A percentile compares a stretch with the other conserved stretches of the same genome.
These are phyloP conservation scores for Hawksworthiomyces lignivorus DNA, from an alignment of 2,329 filamentous ascomycete genomes.

Conservation along the genomic window DNA sequence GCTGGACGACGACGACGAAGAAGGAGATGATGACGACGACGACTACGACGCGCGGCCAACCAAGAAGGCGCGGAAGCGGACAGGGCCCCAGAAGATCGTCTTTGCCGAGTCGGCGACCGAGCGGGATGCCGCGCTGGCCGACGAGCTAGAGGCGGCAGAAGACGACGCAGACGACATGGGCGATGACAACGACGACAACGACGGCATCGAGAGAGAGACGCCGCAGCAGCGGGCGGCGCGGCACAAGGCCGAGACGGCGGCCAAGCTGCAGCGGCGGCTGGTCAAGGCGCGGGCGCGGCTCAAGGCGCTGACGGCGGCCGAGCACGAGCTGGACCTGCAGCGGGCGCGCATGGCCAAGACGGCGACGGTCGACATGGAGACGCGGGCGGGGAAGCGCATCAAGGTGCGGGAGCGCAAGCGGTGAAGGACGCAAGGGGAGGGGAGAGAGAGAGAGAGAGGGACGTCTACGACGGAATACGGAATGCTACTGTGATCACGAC, in stretches of 20 bases:
- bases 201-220: slow-evolving; percentile 16
- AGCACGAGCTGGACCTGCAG: slow-evolving; percentile 50
- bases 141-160: slow-evolving; percentile 21
- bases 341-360: slow-evolving; percentile 59
- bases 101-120: slow-evolving; percentile 37
- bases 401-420: slow-evolving; percentile 57
- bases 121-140: slow-evolving; percentile 27
- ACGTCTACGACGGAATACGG: too few relatives aligned
- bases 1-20: slow-evolving; percentile 21
- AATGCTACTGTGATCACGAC: too few relatives aligned
- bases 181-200: slow-evolving; percentile 21
- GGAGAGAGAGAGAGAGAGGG: too few relatives aligned
- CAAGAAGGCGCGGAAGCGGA: slow-evolving; percentile 5
- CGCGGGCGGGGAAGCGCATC: slow-evolving; percentile 53
- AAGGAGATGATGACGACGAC: slow-evolving; percentile 17
- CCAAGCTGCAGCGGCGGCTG: slow-evolving; percentile 41
- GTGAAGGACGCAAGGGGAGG: too few relatives aligned
- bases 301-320: slow-evolving; percentile 45
- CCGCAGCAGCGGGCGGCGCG: slow-evolving; percentile 19
- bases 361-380: slow-evolving; percentile 50
- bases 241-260: slow-evolving; percentile 31
- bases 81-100: slow-evolving; percentile 41
- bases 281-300: slow-evolving; percentile 46
- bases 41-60: not conserved
- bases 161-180: slow-evolving; percentile 24